phyloP scores from a whole-genome alignment of 108 stramenopile species.

The Stephanodiscus minutulus region DNA sequence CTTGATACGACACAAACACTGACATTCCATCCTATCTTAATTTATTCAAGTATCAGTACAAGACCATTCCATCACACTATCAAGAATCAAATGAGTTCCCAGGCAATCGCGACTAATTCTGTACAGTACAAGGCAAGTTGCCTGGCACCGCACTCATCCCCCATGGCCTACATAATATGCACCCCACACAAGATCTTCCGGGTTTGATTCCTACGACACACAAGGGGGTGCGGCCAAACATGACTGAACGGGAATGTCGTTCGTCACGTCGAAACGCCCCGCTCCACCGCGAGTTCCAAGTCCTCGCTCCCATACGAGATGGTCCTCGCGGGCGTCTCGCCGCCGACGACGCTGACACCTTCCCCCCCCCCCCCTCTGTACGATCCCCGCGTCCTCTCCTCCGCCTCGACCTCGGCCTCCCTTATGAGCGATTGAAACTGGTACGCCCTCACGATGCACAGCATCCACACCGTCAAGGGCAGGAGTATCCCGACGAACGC shows the following conservation, averaged over 20 bases:
- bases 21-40: too few relatives aligned
- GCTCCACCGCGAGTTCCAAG: constrained; percentile 35
- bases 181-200: too few relatives aligned
- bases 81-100: too few relatives aligned
- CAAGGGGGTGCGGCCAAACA: too few relatives aligned
- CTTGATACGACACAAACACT: too few relatives aligned
- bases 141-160: too few relatives aligned
- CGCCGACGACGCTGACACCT: constrained; percentile 2
- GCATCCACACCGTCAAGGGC: constrained; percentile 70
- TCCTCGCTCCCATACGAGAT: constrained; percentile 37
- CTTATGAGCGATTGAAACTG: constrained; percentile 69
- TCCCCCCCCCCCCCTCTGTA: constrained; percentile 6
- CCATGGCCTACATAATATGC: too few relatives aligned
- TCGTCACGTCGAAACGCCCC: constrained; percentile 22
- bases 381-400: constrained; percentile 47
- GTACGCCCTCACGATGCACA: constrained; percentile 74
- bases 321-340: not conserved
- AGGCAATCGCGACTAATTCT: too few relatives aligned
- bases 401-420: constrained; percentile 81
- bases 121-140: too few relatives aligned
- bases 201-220: too few relatives aligned
- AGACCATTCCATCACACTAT: too few relatives aligned
- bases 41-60: too few relatives aligned
- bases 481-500: constrained; percentile 65
- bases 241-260: not conserved